Base-by-base conservation (phyloP, 345 rosid species). In the Eutrema yunnanense region DNA sequence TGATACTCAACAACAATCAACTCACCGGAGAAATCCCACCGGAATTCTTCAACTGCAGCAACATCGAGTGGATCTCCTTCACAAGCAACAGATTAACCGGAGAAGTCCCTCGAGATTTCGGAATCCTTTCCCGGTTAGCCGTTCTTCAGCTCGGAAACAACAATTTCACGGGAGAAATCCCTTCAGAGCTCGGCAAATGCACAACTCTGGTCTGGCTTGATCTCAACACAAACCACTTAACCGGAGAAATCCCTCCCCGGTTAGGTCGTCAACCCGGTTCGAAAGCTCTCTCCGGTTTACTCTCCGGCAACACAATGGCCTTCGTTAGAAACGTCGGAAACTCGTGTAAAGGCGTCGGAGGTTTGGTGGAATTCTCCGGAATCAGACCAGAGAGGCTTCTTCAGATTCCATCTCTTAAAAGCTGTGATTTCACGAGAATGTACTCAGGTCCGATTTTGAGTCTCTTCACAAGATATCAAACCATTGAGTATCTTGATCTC, bases 321-420 rank as follows among this genome's bases (percentile, higher is more conserved):
- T 91, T 94, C 36, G 98, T 94, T 3, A 77, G 98, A 67, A 91
- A 88, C 49, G 94, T 91, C 2, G 99, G 99, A 8, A 91, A 94
- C 75, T 89, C 99, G 0, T 89, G 99, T 62, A 90, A 88, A 84
- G 99, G 99, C 8, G 97, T 88, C 0, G 97, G 99, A 52, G 99
- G 99, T 29, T 75, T 94, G 75, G 69, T 94, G 61, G 99, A 94
- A 67, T 94, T 94, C 30, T 82, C 96, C 0, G 99, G 99, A 2
- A 91, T 94, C 53, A 84, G 97, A 79, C 86, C 99, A 14, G 97
- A 94, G 79, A 86, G 99, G 63, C 79, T 94, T 64, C 69, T 79
- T 74, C 96, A 86, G 75, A 88, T 86, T 0, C 96, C 97, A 0
- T 86, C 94, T 14, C 67, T 94, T 32, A 86, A 84, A 63, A 86